Base-by-base conservation (phyloP, 1,284 basidiomycete genomes). In the Porogramme epimiltina region DNA sequence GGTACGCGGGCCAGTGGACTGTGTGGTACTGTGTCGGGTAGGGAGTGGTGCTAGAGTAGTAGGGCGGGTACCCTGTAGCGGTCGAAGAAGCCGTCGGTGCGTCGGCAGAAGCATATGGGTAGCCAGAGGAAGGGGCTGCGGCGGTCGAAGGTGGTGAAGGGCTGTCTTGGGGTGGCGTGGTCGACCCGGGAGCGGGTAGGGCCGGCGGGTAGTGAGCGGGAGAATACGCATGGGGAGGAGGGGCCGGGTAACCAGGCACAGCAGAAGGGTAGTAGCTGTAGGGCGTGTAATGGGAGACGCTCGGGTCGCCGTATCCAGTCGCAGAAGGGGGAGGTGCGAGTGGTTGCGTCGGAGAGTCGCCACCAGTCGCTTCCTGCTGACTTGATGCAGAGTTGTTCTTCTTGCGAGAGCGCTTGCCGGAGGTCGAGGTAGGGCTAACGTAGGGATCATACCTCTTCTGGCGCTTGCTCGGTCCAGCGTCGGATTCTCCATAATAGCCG, bases 391-490 rank as follows among this genome's bases (percentile, higher is more conserved):
- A 55, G 38, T 49, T 59, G 40, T 68, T 70, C 31, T 57, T 45
- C 58, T 71, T 72, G 39, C 69, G 64, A 16, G 64, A 55, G 0
- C 66, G 61, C 54, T 69, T 73, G 16, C 65, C 41, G 1, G 64
- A 48, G 18, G 46, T 55, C 6, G 60, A 59, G 36, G 38, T 42
- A 1, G 64, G 44, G 24, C 62, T 58, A 6, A 18, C 36, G 56
- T 80, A 78, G 45, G 85, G 85, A 25, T 78, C 79, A 57, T 71
- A 85, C 6, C 85, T 79, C 62, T 80, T 79, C 26, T 59, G 61
- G 20, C 81, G 78, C 59, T 79, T 79, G 46, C 67, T 67, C 4
- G 68, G 50, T 6, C 60, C 56, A 0, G 59, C 51, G 20, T 67
- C 74, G 60, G 61, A 66, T n/a, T 66, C 64, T 2, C 74, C 77